A percentile compares a stretch with the other conserved stretches of the same genome.
These are phyloP conservation scores for Eustoma russellianum DNA, from an alignment of 257 asterid species.

Conservation along the genomic window DNA sequence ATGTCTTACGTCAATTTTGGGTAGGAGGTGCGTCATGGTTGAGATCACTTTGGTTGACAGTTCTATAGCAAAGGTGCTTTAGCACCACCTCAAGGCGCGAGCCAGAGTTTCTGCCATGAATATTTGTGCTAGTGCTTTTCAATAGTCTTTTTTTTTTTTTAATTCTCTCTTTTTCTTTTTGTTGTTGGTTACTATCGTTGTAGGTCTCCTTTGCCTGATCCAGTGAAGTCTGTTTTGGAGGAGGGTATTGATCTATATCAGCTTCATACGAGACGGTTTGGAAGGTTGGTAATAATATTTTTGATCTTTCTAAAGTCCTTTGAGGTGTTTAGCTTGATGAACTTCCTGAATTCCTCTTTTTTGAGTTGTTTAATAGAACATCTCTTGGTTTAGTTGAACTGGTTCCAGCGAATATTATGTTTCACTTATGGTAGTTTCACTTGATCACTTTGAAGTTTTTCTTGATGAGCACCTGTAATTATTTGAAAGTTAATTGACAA, in stretches of 20 bases:
- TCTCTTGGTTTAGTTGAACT: too few relatives aligned
- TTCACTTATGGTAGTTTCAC: too few relatives aligned
- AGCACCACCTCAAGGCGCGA: background rate
- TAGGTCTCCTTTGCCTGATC: constrained; percentile 74
- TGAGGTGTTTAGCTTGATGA: too few relatives aligned
- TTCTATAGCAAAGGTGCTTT: background rate
- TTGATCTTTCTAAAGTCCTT: background rate
- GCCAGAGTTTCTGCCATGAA: too few relatives aligned
- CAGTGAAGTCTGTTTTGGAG: constrained; percentile 57
- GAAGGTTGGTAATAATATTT: constrained; percentile 38
- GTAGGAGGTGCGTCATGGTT: background rate
- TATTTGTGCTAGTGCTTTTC: background rate
- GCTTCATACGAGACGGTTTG: constrained; percentile 58
- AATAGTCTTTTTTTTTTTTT: background rate
- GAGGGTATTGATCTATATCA: constrained; percentile 75
- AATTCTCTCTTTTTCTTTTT: constrained; percentile 1
- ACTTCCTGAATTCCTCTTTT: background rate
- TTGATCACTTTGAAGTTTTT: too few relatives aligned
- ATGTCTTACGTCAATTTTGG: background rate
- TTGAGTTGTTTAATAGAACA: background rate
- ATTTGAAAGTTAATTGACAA: too few relatives aligned
- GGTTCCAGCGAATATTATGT: too few relatives aligned
- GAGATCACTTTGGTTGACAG: background rate
- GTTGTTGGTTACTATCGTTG: constrained; percentile 26
- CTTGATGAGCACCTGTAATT: too few relatives aligned